A percentile compares a stretch with the other conserved stretches of the same genome.
Conservation (phyloP, 768 basidiomycete species). For the Lactifluus pinguis region DNA sequence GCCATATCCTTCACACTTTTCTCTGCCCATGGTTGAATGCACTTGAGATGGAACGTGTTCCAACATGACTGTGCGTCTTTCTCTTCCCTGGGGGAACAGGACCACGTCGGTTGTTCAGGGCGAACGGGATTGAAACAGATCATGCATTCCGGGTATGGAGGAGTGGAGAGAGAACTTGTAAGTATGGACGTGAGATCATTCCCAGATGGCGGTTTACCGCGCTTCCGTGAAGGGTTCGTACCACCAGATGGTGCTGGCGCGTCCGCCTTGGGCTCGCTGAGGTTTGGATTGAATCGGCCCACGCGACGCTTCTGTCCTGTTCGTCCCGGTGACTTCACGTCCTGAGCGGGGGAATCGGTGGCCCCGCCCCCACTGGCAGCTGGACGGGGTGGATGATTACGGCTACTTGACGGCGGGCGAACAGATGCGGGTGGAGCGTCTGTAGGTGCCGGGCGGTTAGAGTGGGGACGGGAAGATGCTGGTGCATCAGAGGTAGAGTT, state of each 20-base stretch:
- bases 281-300: conserved; percentile 8
- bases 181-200: conserved; percentile 73
- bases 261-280: not conserved
- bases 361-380: not conserved
- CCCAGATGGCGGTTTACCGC: conserved; percentile 14
- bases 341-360: not conserved
- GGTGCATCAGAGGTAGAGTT: not conserved
- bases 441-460: not conserved
- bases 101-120: conserved; percentile 79
- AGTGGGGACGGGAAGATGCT: not conserved
- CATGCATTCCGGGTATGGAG: conserved; percentile 69
- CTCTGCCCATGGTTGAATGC: conserved; percentile 80
- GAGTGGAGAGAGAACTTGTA: conserved; percentile 51
- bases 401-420: not conserved
- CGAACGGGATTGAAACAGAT: conserved; percentile 79
- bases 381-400: not conserved
- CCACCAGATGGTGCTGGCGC: not conserved
- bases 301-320: not conserved
- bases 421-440: not conserved
- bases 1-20: conserved; percentile 67
- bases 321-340: not conserved
- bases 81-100: conserved; percentile 51
- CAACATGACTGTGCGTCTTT: conserved; percentile 61
- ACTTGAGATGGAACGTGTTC: conserved; percentile 85
- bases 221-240: not conserved